Percentiles rank a stretch among this genome's conserved stretches.
Conservation (phyloP, 495 filamentous ascomycete species). For the Thozetella sp. region DNA sequence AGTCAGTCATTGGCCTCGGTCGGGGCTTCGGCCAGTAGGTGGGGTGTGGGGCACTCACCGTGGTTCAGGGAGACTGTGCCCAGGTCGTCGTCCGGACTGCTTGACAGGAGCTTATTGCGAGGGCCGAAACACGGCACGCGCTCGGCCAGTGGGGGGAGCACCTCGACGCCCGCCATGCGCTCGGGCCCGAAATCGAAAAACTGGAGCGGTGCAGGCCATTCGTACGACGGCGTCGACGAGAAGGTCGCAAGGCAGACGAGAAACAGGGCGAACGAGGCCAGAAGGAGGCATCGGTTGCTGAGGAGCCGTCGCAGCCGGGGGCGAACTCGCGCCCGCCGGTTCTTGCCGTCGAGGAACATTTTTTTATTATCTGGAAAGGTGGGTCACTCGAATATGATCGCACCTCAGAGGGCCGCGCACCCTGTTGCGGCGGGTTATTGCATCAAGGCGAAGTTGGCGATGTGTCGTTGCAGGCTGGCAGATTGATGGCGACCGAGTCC, state of each 20-base stretch:
- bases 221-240: background rate
- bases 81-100: slow-evolving; percentile 28
- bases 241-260: background rate
- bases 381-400: background rate
- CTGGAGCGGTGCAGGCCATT: slow-evolving; percentile 6
- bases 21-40: too few relatives aligned
- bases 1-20: slow-evolving; percentile 18
- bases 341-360: background rate
- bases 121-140: slow-evolving; percentile 26
- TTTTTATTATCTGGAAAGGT: background rate
- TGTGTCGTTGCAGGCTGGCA: too few relatives aligned
- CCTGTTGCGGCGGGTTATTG: too few relatives aligned
- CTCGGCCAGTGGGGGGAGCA: slow-evolving; percentile 16
- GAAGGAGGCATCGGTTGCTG: background rate
- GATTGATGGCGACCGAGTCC: too few relatives aligned
- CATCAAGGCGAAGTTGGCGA: too few relatives aligned
- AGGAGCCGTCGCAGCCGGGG: background rate
- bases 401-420: background rate
- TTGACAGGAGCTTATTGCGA: slow-evolving; percentile 23
- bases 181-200: slow-evolving; percentile 12
- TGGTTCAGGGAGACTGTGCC: slow-evolving; percentile 17
- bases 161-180: slow-evolving; percentile 24
- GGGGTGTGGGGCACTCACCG: slow-evolving; percentile 13
- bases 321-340: background rate
- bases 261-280: background rate